These are phyloP conservation scores for Russula brevipes DNA, from an alignment of 768 basidiomycete genomes.

Conservation along the genomic window DNA sequence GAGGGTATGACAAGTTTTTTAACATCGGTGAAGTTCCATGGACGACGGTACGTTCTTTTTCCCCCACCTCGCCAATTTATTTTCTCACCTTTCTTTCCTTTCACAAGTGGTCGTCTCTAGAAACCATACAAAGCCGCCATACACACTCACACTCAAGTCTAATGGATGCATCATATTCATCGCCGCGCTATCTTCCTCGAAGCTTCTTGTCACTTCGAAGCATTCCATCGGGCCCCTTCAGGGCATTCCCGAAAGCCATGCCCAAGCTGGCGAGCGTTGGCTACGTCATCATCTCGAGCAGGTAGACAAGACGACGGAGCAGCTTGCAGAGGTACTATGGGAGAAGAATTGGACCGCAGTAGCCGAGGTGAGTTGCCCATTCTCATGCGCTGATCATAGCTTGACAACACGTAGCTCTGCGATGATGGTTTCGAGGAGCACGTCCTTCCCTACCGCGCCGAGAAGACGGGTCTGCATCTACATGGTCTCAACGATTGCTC, in stretches of 20 bases:
- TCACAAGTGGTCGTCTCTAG: slow-evolving; percentile 67
- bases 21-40: slow-evolving; percentile 95
- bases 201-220: slow-evolving; percentile 86
- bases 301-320: slow-evolving; percentile 60
- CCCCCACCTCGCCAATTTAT: too few relatives aligned
- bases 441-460: slow-evolving; percentile 75
- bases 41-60: slow-evolving; percentile 63
- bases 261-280: slow-evolving; percentile 82
- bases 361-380: slow-evolving; percentile 66
- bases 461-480: slow-evolving; percentile 84
- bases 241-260: slow-evolving; percentile 54
- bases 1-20: slow-evolving; percentile 99
- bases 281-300: slow-evolving; percentile 58
- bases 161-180: slow-evolving; percentile 98
- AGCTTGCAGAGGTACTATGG: slow-evolving; percentile 74
- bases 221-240: slow-evolving; percentile 70
- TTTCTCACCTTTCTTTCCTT: not conserved
- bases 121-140: slow-evolving; percentile 69
- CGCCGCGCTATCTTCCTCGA: slow-evolving; percentile 67
- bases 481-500: slow-evolving; percentile 82
- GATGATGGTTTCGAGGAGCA: slow-evolving; percentile 98
- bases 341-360: slow-evolving; percentile 83
- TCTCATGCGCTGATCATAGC: not conserved
- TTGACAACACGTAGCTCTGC: slow-evolving; percentile 63
- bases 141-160: slow-evolving; percentile 85